Evolutionary conservation across 805 yeast species (phyloP), one percentile per base, ranked within the genome.

Genomic region (Schwanniomyces pseudopolymorphus): DNA sequence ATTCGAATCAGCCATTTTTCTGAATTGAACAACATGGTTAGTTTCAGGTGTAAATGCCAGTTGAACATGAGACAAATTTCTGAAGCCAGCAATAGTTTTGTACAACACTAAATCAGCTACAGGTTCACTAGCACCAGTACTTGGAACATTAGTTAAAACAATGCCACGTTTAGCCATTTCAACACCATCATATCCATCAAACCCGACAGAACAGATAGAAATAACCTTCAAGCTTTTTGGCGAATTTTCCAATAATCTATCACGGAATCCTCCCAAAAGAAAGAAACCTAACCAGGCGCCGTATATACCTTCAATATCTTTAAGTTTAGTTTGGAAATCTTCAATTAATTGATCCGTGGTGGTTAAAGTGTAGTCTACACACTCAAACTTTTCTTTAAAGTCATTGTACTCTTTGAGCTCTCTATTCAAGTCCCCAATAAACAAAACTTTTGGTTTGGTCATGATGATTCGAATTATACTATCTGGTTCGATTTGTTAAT

Each of bases 61-160:
- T 47, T 78, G 79, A 59, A 79, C 78, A 39, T 74, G 62, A 1
- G 74, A 61, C 48, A 80, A 79, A 61, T 75, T 74, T 52, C 94
- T 73, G 67, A 84, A 84, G 19, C 81, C 75, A 33, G 81, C 74
- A 47, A 87, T 60, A 0, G 86, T 68, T 52, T 83, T 72, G 56
- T 69, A 76, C 39, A 85, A 65, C 3, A 84, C 92, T 47, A 83
- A 66, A 51, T 87, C 95, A 3, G 91, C 87, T 22, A 87, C 95
- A 13, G 86, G 84, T 35, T 73, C 79, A 1, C 87, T 80, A 0
- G 85, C 81, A 67, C 60, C 87, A 78, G 45, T 58, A 20, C 73
- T 59, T 1, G 78, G 75, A 20, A 82, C 83, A 57, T 87, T 84
- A 49, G 87, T 79, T 49, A 87, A 69, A 6, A 67, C 56, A 22